A percentile compares a stretch with the other conserved stretches of the same genome.
phyloP scores from a whole-genome alignment of 768 basidiomycete species.

The Suillus clintonianus region DNA sequence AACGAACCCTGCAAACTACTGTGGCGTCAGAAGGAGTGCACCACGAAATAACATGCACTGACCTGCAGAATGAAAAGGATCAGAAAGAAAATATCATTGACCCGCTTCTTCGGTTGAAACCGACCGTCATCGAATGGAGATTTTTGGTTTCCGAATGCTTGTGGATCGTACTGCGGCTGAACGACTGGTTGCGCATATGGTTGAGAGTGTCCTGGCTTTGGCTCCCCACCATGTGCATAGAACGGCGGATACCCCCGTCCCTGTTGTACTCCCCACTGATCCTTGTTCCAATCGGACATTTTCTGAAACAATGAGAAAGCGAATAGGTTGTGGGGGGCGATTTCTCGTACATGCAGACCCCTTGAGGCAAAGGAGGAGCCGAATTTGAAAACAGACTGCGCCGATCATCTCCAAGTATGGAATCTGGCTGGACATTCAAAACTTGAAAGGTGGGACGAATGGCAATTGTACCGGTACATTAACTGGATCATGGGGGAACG shows the following conservation, averaged over 20 bases:
- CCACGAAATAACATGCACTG: conserved; percentile 5
- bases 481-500: background rate
- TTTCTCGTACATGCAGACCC: background rate
- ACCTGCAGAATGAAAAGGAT: conserved; percentile 75
- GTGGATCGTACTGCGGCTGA: conserved; percentile 24
- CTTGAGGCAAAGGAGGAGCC: conserved; percentile 1
- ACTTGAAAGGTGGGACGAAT: background rate
- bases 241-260: conserved; percentile 10
- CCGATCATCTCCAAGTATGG: background rate
- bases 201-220: conserved; percentile 22
- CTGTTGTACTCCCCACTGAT: conserved; percentile 20
- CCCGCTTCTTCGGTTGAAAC: conserved; percentile 65
- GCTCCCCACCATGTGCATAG: conserved; percentile 6
- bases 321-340: background rate
- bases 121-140: conserved; percentile 61
- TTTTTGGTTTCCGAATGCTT: conserved; percentile 40
- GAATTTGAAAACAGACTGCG: conserved; percentile 1
- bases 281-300: conserved; percentile 20
- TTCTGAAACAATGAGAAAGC: background rate
- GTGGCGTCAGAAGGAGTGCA: background rate
- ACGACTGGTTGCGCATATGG: conserved; percentile 26
- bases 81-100: conserved; percentile 75
- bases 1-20: conserved; percentile 66
- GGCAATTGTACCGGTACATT: background rate
- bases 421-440: background rate